A percentile compares a stretch with the other conserved stretches of the same genome.
These are phyloP conservation scores for Martiniozyma asiatica DNA, from an alignment of 1,139 yeast species.

Conservation along the genomic window DNA sequence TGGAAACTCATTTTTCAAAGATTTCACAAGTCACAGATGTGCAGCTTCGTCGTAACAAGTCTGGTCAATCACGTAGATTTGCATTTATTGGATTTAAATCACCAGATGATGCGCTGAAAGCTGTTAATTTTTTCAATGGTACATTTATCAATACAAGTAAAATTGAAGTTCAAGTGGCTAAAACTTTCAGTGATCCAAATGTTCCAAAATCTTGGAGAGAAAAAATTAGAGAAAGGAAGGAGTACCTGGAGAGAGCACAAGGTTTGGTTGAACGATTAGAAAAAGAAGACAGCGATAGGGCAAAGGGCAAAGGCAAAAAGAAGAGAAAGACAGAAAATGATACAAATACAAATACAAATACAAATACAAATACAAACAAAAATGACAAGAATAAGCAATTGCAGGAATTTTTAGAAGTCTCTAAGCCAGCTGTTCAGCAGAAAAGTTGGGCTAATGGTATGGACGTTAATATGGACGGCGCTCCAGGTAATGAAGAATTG, in stretches of 20 bases:
- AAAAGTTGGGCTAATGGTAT: conserved; percentile 74
- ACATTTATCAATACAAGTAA: conserved; percentile 77
- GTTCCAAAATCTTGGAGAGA: conserved; percentile 70
- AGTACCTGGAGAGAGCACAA: conserved; percentile 43
- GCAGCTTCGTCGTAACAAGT: conserved; percentile 63
- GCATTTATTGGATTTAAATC: conserved; percentile 83
- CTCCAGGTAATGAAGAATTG: conserved; percentile 24
- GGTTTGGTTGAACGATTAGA: conserved; percentile 37
- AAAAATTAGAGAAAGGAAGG: conserved; percentile 43
- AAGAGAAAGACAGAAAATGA: conserved; percentile 16
- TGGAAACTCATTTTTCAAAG: conserved; percentile 55
- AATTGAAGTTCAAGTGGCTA: conserved; percentile 71
- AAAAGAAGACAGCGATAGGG: no score
- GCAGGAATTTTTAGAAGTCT: conserved; percentile 70
- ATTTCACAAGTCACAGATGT: conserved; percentile 71
- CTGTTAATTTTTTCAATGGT: conserved; percentile 63
- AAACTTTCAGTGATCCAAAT: conserved; percentile 69
- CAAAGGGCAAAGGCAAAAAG: conserved; percentile 21
- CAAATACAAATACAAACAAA: no score
- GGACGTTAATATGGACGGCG: conserved; percentile 40
- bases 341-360: conserved; percentile 45
- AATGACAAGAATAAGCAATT: conserved; percentile 56
- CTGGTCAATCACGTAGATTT: conserved; percentile 84
- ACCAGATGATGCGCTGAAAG: conserved; percentile 61
- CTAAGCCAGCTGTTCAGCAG: conserved; percentile 58